phyloP scores from a whole-genome alignment of 805 yeast genomes.

The Kregervanrija fluxuum region DNA sequence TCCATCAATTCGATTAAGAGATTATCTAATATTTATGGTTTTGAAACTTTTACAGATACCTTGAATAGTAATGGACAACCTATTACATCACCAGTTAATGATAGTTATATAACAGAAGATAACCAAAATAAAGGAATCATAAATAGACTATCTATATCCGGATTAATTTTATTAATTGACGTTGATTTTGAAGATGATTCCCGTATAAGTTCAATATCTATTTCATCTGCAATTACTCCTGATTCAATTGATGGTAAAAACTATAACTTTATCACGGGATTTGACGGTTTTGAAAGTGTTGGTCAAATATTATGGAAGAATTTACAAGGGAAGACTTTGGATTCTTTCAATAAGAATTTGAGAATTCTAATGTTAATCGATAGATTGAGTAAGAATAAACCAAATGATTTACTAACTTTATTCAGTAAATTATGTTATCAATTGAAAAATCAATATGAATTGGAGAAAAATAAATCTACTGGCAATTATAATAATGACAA shows the following conservation, averaged over 20 bases:
- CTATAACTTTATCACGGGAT: constrained; percentile 22
- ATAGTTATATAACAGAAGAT: constrained; percentile 2
- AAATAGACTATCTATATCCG: constrained; percentile 25
- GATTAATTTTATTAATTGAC: constrained; percentile 29
- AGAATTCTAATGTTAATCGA: constrained; percentile 27
- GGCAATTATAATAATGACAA: constrained; percentile 1
- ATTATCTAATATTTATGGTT: constrained; percentile 30
- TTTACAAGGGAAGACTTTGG: constrained; percentile 24
- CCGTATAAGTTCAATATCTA: constrained; percentile 19
- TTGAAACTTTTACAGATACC: constrained; percentile 29
- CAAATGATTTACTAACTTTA: constrained; percentile 27
- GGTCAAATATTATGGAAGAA: constrained; percentile 22
- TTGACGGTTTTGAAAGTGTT: constrained; percentile 17
- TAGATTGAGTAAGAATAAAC: constrained; percentile 22
- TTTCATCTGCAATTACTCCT: constrained; percentile 26
- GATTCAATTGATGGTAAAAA: constrained; percentile 19
- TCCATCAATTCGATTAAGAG: constrained; percentile 27
- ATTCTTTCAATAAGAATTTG: constrained; percentile 27
- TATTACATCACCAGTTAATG: constrained; percentile 3
- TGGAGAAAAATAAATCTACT: not conserved
- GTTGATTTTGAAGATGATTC: constrained; percentile 26
- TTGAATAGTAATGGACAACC: constrained; percentile 8
- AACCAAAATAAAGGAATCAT: constrained; percentile 2
- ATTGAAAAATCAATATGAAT: constrained; percentile 6
- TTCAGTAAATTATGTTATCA: constrained; percentile 24